Evolutionary conservation across 768 basidiomycete species (phyloP), one percentile per base, ranked within the genome.

Genomic region (Agaricus subrufescens): DNA sequence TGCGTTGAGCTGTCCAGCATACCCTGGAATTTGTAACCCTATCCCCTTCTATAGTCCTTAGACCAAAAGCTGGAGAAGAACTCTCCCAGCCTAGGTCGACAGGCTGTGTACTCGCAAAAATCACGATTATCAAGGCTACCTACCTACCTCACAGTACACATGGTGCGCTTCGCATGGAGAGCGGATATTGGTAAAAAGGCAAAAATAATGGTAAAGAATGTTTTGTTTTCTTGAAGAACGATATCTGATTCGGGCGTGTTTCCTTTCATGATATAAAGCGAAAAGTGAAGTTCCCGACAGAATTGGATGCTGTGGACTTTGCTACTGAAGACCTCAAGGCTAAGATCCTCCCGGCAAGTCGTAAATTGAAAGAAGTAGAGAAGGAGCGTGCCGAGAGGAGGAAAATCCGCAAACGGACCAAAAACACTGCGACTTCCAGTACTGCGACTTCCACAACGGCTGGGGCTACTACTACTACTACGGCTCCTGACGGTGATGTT

Each of bases 141-240:
- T 0, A 70, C 83, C 4, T 95, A 91, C 64, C 80, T 97, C 23
- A 86, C 87, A 4, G 83, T 98, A 3, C 94, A 98, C 63, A 91
- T 98, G 89, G 94, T 95, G 11, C 89, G 97, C 46, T 99, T 98
- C 69, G 88, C 86, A 54, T 99, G 97, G 97, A 77, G 92, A 58
- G 77, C 82, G 38, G 97, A 98, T 61, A 94, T 97, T 57, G 72
- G 71, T 50, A 93, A 88, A 75, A 98, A 98, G 67, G 86, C 96
- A 1, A 98, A 99, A 74, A 96, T 98, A 67, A 94, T 99, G 96
- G 89, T 89, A 73, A 63, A 19, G 19, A 19, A 50, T 52, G 25
- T 14, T 44, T 19, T 12, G 27, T 23, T 11, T 15, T 12, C 45
- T 14, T 27, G 12, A 51, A 31, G 19, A 48, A 30, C 23, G 2